phyloP scores from a whole-genome alignment of 2,329 filamentous ascomycete genomes.

The Aureobasidium lini region DNA sequence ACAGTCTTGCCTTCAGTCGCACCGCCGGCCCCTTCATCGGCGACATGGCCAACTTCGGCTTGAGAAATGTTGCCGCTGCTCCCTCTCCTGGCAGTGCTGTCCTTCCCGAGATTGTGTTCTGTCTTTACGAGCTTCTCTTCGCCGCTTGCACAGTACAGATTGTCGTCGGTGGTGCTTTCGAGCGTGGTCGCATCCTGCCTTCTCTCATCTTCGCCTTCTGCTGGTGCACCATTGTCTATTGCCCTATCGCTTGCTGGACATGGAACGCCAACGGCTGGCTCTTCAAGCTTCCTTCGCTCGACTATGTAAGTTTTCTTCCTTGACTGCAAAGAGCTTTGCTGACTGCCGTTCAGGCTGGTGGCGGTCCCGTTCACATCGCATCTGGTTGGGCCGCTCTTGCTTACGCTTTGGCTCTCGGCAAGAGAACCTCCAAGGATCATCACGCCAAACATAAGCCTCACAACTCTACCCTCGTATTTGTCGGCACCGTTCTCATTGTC shows the following conservation, averaged over 20 bases:
- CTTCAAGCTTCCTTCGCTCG: slow-evolving; percentile 51
- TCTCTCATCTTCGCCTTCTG: slow-evolving; percentile 57
- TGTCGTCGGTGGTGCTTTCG: slow-evolving; percentile 57
- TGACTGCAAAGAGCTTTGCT: no score
- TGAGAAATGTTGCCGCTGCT: slow-evolving; percentile 53
- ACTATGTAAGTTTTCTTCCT: slow-evolving; percentile 45
- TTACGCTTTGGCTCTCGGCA: slow-evolving; percentile 56
- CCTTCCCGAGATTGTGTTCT: slow-evolving; percentile 59
- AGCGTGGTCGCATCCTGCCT: slow-evolving; percentile 55
- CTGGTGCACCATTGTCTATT: slow-evolving; percentile 61
- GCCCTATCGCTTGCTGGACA: slow-evolving; percentile 56
- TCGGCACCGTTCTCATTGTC: slow-evolving; percentile 44
- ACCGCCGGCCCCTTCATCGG: slow-evolving; percentile 57
- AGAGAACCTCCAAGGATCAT: slow-evolving; percentile 44
- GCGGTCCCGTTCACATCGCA: slow-evolving; percentile 58
- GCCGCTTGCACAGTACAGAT: slow-evolving; percentile 56
- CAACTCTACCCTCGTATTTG: slow-evolving; percentile 56
- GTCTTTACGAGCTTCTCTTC: slow-evolving; percentile 59
- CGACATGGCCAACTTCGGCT: slow-evolving; percentile 52
- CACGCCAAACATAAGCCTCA: slow-evolving; percentile 50
- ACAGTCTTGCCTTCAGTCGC: slow-evolving; percentile 54
- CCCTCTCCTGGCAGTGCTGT: slow-evolving; percentile 51
- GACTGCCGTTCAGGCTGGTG: slow-evolving; percentile 19
- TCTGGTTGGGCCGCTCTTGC: slow-evolving; percentile 57
- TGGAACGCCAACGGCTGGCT: slow-evolving; percentile 63